Percentiles rank a stretch among this genome's conserved stretches.
Evolutionary conservation across 768 basidiomycete species (phyloP).

Genomic region (Xanthoconium stramineum): DNA sequence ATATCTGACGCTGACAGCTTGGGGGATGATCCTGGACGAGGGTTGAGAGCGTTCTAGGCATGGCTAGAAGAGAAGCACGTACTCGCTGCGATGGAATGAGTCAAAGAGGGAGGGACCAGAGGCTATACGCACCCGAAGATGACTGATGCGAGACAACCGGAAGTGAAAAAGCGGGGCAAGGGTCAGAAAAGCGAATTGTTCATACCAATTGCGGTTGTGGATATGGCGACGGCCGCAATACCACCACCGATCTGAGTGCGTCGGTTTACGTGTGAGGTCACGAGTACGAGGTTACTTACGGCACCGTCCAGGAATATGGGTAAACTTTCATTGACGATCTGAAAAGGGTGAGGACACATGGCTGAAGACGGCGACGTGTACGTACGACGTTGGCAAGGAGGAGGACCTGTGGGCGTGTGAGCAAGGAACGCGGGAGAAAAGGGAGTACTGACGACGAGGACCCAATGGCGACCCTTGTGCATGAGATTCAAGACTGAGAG

Average conservation of each 20-base stretch:
- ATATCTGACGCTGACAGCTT: slow-evolving; percentile 76
- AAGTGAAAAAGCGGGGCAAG: not conserved
- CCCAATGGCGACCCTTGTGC: slow-evolving; percentile 82
- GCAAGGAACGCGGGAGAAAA: not conserved
- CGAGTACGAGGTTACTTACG: slow-evolving; percentile 43
- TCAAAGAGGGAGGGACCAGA: not conserved
- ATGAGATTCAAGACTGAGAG: slow-evolving; percentile 50
- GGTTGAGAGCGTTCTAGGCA: not conserved
- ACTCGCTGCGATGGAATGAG: slow-evolving; percentile 35
- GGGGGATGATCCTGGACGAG: slow-evolving; percentile 52
- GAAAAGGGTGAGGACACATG: not conserved
- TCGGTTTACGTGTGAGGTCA: slow-evolving; percentile 53
- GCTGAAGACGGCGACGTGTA: not conserved
- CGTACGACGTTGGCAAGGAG: slow-evolving; percentile 85
- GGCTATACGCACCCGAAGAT: slow-evolving; percentile 67
- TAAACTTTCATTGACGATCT: slow-evolving; percentile 82
- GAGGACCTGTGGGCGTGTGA: slow-evolving; percentile 54
- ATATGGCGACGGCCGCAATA: slow-evolving; percentile 71
- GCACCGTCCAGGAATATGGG: slow-evolving; percentile 81
- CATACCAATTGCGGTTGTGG: slow-evolving; percentile 57
- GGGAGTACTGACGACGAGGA: slow-evolving; percentile 66
- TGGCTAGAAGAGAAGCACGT: slow-evolving; percentile 10
- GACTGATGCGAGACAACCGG: slow-evolving; percentile 39
- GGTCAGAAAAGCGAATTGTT: not conserved
- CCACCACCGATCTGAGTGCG: slow-evolving; percentile 58